These are phyloP conservation scores for Solanum infundibuliforme DNA, from an alignment of 257 asterid species.

Conservation along the genomic window DNA sequence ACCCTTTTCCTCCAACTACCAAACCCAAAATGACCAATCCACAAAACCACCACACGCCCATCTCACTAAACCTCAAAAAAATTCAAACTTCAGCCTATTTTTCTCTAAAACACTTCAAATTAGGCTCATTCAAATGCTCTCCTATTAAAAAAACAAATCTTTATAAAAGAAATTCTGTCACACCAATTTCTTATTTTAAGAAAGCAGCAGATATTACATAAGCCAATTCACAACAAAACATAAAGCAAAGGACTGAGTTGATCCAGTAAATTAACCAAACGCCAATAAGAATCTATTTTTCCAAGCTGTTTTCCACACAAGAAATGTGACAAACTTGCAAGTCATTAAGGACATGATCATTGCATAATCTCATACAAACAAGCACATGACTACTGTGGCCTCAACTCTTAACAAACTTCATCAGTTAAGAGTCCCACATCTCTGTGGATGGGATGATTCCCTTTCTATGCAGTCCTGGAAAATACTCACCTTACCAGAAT, in stretches of 20 bases:
- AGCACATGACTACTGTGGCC: not conserved
- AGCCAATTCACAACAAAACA: not conserved
- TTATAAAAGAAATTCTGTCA: not conserved
- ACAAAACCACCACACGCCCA: conserved; percentile 34
- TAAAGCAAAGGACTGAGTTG: not conserved
- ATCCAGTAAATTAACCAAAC: not conserved
- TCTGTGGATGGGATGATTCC: not conserved
- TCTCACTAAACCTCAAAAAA: conserved; percentile 8
- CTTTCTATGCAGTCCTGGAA: not conserved
- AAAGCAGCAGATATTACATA: not conserved
- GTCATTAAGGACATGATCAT: not conserved
- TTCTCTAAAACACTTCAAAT: not conserved
- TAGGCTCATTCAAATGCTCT: not conserved
- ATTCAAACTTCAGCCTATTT: not conserved
- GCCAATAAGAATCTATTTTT: not conserved
- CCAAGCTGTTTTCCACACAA: not conserved
- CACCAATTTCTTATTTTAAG: not conserved
- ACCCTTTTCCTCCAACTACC: not conserved
- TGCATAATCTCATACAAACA: not conserved
- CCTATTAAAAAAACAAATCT: conserved; percentile 3
- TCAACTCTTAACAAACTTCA: not conserved
- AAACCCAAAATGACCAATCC: conserved; percentile 23
- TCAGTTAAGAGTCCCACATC: not conserved
- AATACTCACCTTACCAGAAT: not conserved
- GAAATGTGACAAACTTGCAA: not conserved